Base-by-base conservation (phyloP, 208 protist species). In the Acanthamoeba sp. region DNA sequence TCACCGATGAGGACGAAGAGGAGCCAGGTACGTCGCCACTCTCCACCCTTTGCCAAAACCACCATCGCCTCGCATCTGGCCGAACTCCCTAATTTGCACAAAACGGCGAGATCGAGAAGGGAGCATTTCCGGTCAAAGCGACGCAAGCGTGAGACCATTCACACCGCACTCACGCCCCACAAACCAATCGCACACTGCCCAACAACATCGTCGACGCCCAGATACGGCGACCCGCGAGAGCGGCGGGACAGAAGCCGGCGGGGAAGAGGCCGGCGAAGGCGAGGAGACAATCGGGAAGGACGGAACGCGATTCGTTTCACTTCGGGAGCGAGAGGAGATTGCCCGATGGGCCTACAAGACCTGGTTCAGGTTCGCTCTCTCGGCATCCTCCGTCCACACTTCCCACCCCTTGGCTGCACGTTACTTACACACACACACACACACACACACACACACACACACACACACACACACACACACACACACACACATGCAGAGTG, bases 291-390 rank as follows among this genome's bases (percentile, higher is more conserved):
- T 62, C 50, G 45, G 64, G 18, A 59, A 38, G 10, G 42, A 38
- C 66, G 80, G 59, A 64, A 42, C 76, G 16, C 48, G 69, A 50
- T 29, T 57, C 22, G 55, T 59, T 48, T 64, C 69, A 36, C 32
- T 95, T 0, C 85, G 91, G 48, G 91, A 95, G 66, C 71, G 94
- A 22, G 95, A 95, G 69, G 91, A 95, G 29, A 85, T 95, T 34
- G 95, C 95, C 3, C 59, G 84, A 88, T 90, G 73, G 20, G 95
- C 95, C 0, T 95, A 95, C 22, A 95, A 94, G 32, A 93, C 95
- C 2, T 95, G 95, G 95, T 94, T 95, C 62, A 82, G 73, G 73
- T 52, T 52, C 9, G n/a, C 9, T 5, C 36, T 24, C 24, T 3
- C 69, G 10, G 12, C 64, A 73, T 73, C 12, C 52, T 59, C 52